Base-by-base conservation (phyloP, 2,329 filamentous ascomycete species). In the Penicillium carneum region DNA sequence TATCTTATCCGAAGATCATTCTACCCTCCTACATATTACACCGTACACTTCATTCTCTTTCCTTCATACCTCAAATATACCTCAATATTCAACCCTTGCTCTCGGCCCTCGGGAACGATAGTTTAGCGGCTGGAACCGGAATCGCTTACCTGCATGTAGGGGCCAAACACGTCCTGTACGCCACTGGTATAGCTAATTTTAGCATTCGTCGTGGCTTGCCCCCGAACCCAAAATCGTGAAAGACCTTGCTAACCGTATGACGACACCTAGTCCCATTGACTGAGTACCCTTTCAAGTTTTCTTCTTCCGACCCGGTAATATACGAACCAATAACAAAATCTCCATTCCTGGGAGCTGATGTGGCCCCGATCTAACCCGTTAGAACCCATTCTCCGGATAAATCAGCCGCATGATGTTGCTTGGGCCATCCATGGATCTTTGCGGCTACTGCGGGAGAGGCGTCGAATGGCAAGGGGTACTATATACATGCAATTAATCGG, bases 341-440 rank as follows among this genome's bases (percentile, higher is more conserved):
- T 14, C 2, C 52, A 55, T 55, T 41, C 36, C 36, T 16, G 14
- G 34, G 11, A 23, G 43, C 31, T 26, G 23, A 56, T 2, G 33
- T 34, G n/a, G 31, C 31, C 54, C 46, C 43, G 26, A 20, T 36
- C 14, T n/a, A 31, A 48, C 33, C 38, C 39, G 53, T 47, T 61
- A 63, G n/a, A 62, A 61, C 39, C 47, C 59, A 53, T 68, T 66
- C 45, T 63, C 53, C 11, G 61, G 57, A 12, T 20, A 20, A 11
- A 69, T 70, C 38, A 71, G 57, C 23, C 41, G 16, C 43, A 46
- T 12, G 29, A 29, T 46, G 26, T 46, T 16, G 10, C 16, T 46
- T 10, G 16, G 23, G 9, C 9, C 12, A 46, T 46, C 23, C 23
- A 26, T 5, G 23, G 23, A 26, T 26, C 23, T n/a, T 46, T 46